Evolutionary conservation across 2,329 filamentous ascomycete species (phyloP), one percentile per base, ranked within the genome.

Genomic region (Polytolypa hystricis): DNA sequence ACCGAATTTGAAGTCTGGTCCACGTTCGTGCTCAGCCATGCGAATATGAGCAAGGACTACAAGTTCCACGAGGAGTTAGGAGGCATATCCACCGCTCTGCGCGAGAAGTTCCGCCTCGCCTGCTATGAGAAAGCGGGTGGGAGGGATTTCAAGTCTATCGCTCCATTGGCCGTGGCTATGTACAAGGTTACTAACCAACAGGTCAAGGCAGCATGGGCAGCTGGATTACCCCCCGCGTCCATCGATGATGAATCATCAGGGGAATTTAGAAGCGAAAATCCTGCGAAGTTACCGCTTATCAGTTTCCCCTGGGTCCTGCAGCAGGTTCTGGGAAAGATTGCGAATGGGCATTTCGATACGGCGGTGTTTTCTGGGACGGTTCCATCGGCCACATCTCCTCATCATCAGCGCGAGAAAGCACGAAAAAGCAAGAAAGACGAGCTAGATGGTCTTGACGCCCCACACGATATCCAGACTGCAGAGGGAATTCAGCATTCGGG

Each of bases 1-100:
- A 93, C 83, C 0, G 91, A 98, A 50, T 95, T 94, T 46, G 91
- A 98, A 57, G 73, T 93, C 8, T 95, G 81, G 77, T 81, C 85
- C 0, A 79, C 84, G 0, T 96, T 95, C 56, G 75, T 87, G 2
- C 67, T 96, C 40, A 71, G 73, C 1, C 84, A 81, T 51, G 81
- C 83, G 6, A 70, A 75, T 0, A 71, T 84, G 17, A 77, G 74
- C 21, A 74, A 70, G 6, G 84, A 91, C 44, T 96, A 93, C 64
- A 93, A 91, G 51, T 74, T 86, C 32, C 79, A 86, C 33, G 89
- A 98, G 56, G 80, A 83, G 11, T 75, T 96, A 20, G 82, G 81
- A 0, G 67, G 69, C 4, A 74, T 89, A 14, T 73, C 80, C 1
- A 65, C 65, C 1, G 66, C 67, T 0, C 62, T 96, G 18, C 84